phyloP scores from a whole-genome alignment of 2,329 filamentous ascomycete genomes.

The Penicillium olsonii region DNA sequence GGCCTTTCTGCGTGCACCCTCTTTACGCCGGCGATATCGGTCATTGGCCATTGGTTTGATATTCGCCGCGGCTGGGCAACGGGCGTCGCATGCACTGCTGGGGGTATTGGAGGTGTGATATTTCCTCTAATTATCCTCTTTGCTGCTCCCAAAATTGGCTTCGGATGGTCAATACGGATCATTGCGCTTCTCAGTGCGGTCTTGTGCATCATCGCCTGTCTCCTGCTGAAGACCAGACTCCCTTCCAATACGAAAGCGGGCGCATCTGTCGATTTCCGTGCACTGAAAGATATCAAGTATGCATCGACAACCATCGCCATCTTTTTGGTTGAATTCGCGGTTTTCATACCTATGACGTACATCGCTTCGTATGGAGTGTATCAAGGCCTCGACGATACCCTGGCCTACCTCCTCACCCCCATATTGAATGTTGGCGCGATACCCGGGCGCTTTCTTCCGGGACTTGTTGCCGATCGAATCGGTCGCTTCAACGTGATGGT shows the following conservation, averaged over 20 bases:
- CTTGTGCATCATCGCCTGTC: constrained; percentile 21
- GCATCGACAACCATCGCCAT: constrained; percentile 20
- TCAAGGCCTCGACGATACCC: not conserved
- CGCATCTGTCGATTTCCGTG: constrained; percentile 22
- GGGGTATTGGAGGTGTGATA: constrained; percentile 36
- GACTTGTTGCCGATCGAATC: constrained; percentile 27
- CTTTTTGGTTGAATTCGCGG: constrained; percentile 27
- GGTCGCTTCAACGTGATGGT: constrained; percentile 33
- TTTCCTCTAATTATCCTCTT: constrained; percentile 38
- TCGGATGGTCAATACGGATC: constrained; percentile 34
- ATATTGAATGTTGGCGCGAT: constrained; percentile 29
- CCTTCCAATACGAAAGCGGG: constrained; percentile 18
- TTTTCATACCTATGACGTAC: constrained; percentile 32
- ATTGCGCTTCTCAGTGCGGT: constrained; percentile 27
- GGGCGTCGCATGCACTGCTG: constrained; percentile 37
- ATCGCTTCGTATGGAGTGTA: constrained; percentile 21
- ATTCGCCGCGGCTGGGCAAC: constrained; percentile 34
- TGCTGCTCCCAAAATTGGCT: constrained; percentile 31
- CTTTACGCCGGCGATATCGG: constrained; percentile 34
- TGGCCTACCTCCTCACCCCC: constrained; percentile 17
- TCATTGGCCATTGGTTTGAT: constrained; percentile 39
- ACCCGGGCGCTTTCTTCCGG: constrained; percentile 25
- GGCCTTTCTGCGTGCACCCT: constrained; percentile 34
- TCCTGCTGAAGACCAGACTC: constrained; percentile 25
- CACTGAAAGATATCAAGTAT: constrained; percentile 26